These are phyloP conservation scores for Phyllosticta paracitricarpa DNA, from an alignment of 2,329 filamentous ascomycete genomes.

Conservation along the genomic window DNA sequence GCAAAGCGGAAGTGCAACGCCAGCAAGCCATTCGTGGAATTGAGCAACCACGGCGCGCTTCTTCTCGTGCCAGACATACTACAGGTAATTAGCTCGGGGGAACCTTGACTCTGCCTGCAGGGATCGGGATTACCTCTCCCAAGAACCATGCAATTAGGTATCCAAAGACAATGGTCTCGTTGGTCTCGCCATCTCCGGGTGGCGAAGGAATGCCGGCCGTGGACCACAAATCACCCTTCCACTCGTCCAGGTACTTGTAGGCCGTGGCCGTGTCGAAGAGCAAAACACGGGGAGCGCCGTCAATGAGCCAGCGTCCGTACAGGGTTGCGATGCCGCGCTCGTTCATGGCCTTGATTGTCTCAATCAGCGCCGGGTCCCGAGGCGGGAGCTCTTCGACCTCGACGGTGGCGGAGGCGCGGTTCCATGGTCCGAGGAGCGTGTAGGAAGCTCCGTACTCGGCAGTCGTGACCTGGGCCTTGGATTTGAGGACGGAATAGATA, in stretches of 20 bases:
- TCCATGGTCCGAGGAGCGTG: slow-evolving; percentile 88
- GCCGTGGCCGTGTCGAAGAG: slow-evolving; percentile 93
- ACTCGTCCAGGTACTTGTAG: slow-evolving; percentile 85
- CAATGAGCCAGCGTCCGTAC: slow-evolving; percentile 95
- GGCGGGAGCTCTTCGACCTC: slow-evolving; percentile 93
- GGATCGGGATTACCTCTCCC: slow-evolving; percentile 61
- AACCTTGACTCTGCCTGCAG: neutral
- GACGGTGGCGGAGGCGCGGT: slow-evolving; percentile 90
- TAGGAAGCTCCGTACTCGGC: slow-evolving; percentile 98
- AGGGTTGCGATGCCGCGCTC: slow-evolving; percentile 81
- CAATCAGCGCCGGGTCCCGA: slow-evolving; percentile 64
- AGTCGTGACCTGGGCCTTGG: slow-evolving; percentile 93
- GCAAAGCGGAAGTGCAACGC: slow-evolving; percentile 81
- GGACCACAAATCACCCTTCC: slow-evolving; percentile 95
- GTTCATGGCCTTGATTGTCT: slow-evolving; percentile 85
- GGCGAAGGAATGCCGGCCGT: slow-evolving; percentile 88
- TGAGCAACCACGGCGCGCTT: slow-evolving; percentile 89
- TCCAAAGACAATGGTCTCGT: slow-evolving; percentile 94
- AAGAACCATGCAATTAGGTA: slow-evolving; percentile 97
- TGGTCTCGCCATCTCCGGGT: slow-evolving; percentile 84
- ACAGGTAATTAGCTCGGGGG: slow-evolving; percentile 14
- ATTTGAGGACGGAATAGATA: slow-evolving; percentile 99
- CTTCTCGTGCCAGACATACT: slow-evolving; percentile 93
- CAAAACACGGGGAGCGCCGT: slow-evolving; percentile 85
- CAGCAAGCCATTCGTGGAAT: slow-evolving; percentile 97